Base-by-base conservation (phyloP, 345 rosid species). In the Aethionema arabicum region DNA sequence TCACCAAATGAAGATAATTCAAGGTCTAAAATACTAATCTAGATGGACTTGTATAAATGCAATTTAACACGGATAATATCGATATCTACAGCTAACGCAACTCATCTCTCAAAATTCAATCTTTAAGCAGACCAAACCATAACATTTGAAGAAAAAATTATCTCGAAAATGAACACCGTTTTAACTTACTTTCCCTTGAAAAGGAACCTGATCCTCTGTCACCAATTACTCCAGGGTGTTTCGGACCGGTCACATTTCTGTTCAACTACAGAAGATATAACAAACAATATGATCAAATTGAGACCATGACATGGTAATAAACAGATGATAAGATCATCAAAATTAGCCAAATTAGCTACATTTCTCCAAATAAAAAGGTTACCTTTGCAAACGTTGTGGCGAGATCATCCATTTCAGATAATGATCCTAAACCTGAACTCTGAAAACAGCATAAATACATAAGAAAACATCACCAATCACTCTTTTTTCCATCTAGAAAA, bases 331-430 rank as follows among this genome's bases (percentile, higher is more conserved):
- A 14, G 32, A 42, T 13, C 8, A 37, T 15, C 16, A 53, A 14
- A 50, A 21, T 21, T 21, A 21, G 27, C 2, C 27, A 21, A 21
- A 21, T 21, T 21, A 21, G 27, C 27, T 2, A 21, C 27, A 21
- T 21, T 21, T 21, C 27, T 21, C 27, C 70, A 13, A 37, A 39
- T 5, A 52, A 14, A 15, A 74, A 36, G 16, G 78, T 70, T 11
- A 93, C 99, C 99, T 90, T 89, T 32, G 96, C 88, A 75, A 90
- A 90, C 49, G 99, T 90, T 59, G 84, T 85, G 36, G 99, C 78
- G 50, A 93, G 77, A 76, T 93, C 99, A 76, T 93, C 97, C 73
- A 90, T 65, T n/a, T 87, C 91, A n/a, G 96, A 81, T 32, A 85
- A 59, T 48, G 95, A 83, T 56, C 87, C 95, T 69, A 85, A 66